These are phyloP conservation scores for Beauveria medogensis DNA, from an alignment of 2,329 filamentous ascomycete species.

Conservation along the genomic window DNA sequence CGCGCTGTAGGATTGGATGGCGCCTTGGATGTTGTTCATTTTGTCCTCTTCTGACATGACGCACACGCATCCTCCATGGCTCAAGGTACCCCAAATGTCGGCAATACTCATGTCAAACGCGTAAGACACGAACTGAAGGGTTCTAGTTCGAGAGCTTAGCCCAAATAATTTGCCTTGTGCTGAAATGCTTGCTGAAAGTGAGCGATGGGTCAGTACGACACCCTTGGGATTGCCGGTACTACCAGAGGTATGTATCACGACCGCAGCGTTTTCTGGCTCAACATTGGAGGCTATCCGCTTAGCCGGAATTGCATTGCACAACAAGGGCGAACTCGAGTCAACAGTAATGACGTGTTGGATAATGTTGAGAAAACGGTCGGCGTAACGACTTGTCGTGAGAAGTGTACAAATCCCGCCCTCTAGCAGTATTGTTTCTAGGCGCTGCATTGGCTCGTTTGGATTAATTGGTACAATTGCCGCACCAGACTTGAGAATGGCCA, in stretches of 20 bases:
- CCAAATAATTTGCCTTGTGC: not conserved
- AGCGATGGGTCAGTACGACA: constrained; percentile 4
- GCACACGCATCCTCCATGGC: constrained; percentile 13
- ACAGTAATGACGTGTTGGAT: not conserved
- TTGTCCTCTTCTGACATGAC: constrained; percentile 14
- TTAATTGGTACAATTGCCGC: not conserved
- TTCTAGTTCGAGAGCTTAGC: constrained; percentile 21
- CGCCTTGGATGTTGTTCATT: constrained; percentile 13
- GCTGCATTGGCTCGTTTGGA: not conserved
- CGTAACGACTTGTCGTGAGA: not conserved
- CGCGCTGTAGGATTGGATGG: not conserved
- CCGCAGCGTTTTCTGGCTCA: not conserved
- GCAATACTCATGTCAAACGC: constrained; percentile 14
- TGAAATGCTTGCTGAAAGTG: not conserved
- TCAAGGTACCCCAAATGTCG: constrained; percentile 13
- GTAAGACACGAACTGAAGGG: constrained; percentile 14
- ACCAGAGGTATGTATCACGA: constrained; percentile 11
- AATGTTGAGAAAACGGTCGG: not conserved
- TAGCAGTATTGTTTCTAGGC: not conserved
- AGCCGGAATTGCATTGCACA: not conserved
- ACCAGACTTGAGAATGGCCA: constrained; percentile 10
- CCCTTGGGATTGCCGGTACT: constrained; percentile 12
- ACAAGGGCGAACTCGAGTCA: not conserved
- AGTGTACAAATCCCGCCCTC: not conserved
- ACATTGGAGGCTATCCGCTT: not conserved